phyloP scores from a whole-genome alignment of 176 grass and related monocot genomes.

The Tuctoria greenei region DNA sequence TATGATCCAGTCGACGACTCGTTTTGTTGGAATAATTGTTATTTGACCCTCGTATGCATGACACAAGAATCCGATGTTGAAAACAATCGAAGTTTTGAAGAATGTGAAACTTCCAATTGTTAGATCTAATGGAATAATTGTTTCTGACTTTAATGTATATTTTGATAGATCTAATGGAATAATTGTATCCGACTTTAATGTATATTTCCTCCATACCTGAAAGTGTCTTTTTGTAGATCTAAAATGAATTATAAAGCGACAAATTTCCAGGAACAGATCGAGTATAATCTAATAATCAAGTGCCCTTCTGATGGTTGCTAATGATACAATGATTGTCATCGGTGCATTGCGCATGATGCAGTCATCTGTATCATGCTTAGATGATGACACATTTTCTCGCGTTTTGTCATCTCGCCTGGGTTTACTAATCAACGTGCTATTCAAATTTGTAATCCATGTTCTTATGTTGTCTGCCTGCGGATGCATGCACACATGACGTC shows the following conservation, averaged over 20 bases:
- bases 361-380: not conserved
- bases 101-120: not conserved
- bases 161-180: not conserved
- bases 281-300: not conserved
- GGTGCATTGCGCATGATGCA: not conserved
- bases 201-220: too few relatives aligned
- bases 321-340: not conserved
- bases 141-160: not conserved
- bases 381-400: not conserved
- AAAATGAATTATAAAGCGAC: too few relatives aligned
- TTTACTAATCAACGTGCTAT: not conserved
- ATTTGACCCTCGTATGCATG: not conserved
- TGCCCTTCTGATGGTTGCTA: not conserved
- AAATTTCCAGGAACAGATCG: too few relatives aligned
- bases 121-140: not conserved
- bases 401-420: not conserved
- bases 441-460: not conserved
- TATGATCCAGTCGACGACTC: not conserved
- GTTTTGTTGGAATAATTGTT: too few relatives aligned
- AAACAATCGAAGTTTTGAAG: not conserved
- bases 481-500: too few relatives aligned
- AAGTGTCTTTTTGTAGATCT: not conserved
- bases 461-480: too few relatives aligned
- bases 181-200: not conserved
- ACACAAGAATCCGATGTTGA: not conserved